Evolutionary conservation across 257 asterid species (phyloP).

Genomic region (Ilex aquifolium): DNA sequence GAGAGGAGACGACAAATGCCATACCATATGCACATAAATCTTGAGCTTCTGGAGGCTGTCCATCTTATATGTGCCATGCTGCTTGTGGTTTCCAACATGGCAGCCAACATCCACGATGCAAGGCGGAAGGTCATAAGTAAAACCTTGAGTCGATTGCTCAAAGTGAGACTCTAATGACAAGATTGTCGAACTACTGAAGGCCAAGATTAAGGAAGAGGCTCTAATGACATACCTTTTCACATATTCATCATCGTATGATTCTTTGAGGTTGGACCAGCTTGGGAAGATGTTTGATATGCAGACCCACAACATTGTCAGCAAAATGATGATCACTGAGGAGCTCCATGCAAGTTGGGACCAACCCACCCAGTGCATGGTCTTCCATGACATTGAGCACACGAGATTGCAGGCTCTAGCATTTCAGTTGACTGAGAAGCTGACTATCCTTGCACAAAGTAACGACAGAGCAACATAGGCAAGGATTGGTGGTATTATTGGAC

Average conservation of each 20-base stretch:
- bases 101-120: constrained; percentile 78
- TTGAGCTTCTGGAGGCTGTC: constrained; percentile 97
- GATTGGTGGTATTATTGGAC: constrained; percentile 76
- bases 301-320: constrained; percentile 56
- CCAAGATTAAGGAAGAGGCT: constrained; percentile 86
- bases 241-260: constrained; percentile 64
- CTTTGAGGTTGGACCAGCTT: constrained; percentile 69
- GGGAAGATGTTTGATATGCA: constrained; percentile 71
- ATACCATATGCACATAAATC: too few species aligned
- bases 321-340: too few species aligned
- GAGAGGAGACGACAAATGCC: too few species aligned
- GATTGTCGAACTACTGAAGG: constrained; percentile 78
- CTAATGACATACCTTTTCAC: constrained; percentile 83
- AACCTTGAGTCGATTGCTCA: constrained; percentile 69
- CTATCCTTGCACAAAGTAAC: constrained; percentile 71
- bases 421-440: too few species aligned
- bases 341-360: too few species aligned
- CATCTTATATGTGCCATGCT: constrained; percentile 89
- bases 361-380: too few species aligned
- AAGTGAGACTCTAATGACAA: too few species aligned
- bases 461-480: constrained; percentile 77
- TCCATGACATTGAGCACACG: too few species aligned
- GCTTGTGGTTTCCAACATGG: constrained; percentile 95
- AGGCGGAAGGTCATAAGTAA: constrained; percentile 83
- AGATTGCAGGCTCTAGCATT: too few species aligned